Conservation (phyloP, 2,329 filamentous ascomycete species). For the Emergomyces africanus region DNA sequence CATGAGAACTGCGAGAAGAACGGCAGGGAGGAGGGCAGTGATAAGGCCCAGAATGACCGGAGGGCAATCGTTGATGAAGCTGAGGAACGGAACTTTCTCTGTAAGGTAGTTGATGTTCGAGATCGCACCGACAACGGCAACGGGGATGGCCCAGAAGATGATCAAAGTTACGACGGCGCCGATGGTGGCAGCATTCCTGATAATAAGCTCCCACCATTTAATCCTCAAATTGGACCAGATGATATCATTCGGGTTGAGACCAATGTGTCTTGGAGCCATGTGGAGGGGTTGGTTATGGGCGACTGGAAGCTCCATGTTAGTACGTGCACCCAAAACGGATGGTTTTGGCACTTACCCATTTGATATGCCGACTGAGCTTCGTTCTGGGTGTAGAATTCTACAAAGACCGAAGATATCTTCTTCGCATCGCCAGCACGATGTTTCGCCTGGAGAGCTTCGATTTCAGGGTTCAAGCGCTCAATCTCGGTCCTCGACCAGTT, state of each 20-base stretch:
- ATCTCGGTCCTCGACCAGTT: slow-evolving; percentile 75
- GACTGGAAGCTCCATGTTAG: slow-evolving; percentile 28
- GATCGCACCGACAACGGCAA: slow-evolving; percentile 70
- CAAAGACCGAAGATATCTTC: slow-evolving; percentile 66
- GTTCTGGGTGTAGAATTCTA: slow-evolving; percentile 74
- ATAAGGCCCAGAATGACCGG: slow-evolving; percentile 63
- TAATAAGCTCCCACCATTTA: slow-evolving; percentile 71
- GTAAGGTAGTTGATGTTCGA: slow-evolving; percentile 68
- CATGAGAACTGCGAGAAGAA: slow-evolving; percentile 73
- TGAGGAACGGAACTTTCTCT: slow-evolving; percentile 52
- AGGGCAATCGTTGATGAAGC: slow-evolving; percentile 63
- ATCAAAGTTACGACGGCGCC: slow-evolving; percentile 66
- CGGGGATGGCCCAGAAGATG: slow-evolving; percentile 71
- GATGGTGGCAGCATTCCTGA: slow-evolving; percentile 56
- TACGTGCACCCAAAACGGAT: neutral
- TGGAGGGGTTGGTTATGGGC: slow-evolving; percentile 78
- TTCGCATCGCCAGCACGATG: slow-evolving; percentile 54
- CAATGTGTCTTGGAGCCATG: slow-evolving; percentile 76
- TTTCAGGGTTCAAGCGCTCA: slow-evolving; percentile 58
- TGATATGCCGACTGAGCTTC: slow-evolving; percentile 82
- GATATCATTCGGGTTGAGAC: slow-evolving; percentile 65
- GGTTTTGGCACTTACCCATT: slow-evolving; percentile 29
- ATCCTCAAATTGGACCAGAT: slow-evolving; percentile 80
- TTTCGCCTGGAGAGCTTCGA: slow-evolving; percentile 53
- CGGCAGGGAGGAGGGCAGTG: slow-evolving; percentile 67